Evolutionary conservation across 1,284 basidiomycete species (phyloP).

Genomic region (Singerocomus inundabilis): DNA sequence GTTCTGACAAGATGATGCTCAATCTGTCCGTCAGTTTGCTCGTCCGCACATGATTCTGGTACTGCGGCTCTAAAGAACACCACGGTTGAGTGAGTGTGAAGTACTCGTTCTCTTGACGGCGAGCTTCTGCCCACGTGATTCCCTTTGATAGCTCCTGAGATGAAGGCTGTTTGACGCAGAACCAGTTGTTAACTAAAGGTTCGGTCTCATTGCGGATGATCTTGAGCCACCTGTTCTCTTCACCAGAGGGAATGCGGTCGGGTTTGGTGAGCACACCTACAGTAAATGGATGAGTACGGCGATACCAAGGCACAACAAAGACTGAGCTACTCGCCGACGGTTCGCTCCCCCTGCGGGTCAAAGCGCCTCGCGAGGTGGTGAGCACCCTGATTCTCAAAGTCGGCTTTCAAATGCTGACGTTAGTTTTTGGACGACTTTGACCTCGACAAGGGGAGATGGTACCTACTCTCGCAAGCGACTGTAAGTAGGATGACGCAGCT

Average conservation of each 20-base stretch:
- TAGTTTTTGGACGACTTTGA: background rate
- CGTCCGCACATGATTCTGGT: background rate
- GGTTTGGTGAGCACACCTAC: slow-evolving; percentile 7
- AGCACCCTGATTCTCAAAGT: slow-evolving; percentile 8
- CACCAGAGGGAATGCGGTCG: slow-evolving; percentile 3
- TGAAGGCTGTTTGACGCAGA: slow-evolving; percentile 5
- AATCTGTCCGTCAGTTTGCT: background rate
- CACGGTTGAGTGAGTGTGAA: background rate
- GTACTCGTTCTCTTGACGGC: background rate
- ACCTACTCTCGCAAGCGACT: slow-evolving; percentile 63
- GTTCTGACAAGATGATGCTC: slow-evolving; percentile 4
- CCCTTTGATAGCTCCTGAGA: background rate
- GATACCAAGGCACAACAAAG: too few species aligned
- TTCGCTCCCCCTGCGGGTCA: slow-evolving; percentile 1
- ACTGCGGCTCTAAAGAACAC: slow-evolving; percentile 2
- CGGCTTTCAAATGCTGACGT: background rate
- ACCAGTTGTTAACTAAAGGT: slow-evolving; percentile 5
- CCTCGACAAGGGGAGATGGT: background rate
- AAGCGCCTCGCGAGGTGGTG: slow-evolving; percentile 3
- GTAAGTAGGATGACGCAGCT: slow-evolving; percentile 67
- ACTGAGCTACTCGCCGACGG: slow-evolving; percentile 1
- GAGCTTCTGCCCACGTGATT: slow-evolving; percentile 4
- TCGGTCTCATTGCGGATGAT: slow-evolving; percentile 6
- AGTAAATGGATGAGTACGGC: background rate
- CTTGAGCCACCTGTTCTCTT: slow-evolving; percentile 2